Evolutionary conservation across 345 rosid genomes (phyloP).

Genomic region (rapeseed (Brassica napus)): DNA sequence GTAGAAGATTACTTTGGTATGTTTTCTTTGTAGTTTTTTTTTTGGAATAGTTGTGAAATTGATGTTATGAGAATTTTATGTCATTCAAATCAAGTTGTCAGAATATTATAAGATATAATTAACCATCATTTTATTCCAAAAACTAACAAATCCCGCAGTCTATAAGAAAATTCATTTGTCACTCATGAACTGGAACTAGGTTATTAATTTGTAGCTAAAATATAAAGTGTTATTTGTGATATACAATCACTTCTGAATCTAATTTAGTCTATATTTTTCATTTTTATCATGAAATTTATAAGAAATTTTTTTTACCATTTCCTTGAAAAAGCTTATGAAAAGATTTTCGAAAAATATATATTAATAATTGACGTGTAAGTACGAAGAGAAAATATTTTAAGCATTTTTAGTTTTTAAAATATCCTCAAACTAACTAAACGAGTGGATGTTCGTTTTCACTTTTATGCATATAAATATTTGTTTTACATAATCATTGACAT

Average conservation of each 20-base stretch:
- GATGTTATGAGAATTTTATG: background rate
- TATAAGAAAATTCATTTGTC: background rate
- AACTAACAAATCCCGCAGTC: background rate
- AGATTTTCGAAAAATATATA: background rate
- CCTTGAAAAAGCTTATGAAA: background rate
- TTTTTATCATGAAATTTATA: background rate
- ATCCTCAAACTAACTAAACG: background rate
- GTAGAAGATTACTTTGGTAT: background rate
- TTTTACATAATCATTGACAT: background rate
- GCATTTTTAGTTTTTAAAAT: background rate
- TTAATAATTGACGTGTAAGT: background rate
- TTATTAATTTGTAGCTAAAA: background rate
- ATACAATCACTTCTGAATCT: background rate
- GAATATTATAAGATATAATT: too few relatives aligned
- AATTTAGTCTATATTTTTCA: background rate
- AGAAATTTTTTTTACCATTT: background rate
- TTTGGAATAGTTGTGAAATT: too few relatives aligned
- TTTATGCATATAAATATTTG: too few relatives aligned
- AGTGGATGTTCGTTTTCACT: background rate
- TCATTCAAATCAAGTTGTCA: background rate
- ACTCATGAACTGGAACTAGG: background rate
- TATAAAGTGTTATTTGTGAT: background rate
- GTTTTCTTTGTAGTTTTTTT: background rate
- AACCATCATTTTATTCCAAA: background rate
- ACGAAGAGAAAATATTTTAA: background rate